phyloP scores from a whole-genome alignment of 176 grass and related monocot species.

The Miscanthus lutarioriparius region DNA sequence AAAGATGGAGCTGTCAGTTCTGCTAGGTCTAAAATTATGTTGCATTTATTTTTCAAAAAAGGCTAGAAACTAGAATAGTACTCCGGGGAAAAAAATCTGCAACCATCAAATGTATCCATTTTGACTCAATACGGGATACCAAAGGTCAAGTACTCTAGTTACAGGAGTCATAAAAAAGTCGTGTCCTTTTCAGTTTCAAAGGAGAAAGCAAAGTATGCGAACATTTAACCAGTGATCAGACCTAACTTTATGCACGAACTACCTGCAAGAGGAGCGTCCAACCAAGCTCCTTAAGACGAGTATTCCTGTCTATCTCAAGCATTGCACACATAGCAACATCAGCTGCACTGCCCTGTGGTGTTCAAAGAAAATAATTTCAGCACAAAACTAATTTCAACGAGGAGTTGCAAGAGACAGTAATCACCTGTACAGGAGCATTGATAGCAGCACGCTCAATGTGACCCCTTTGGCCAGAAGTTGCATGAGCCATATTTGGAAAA shows the following conservation, averaged over 20 bases:
- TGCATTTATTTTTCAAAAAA: not conserved
- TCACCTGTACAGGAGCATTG: constrained; percentile 97
- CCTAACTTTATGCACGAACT: constrained; percentile 23
- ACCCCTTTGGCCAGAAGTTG: constrained; percentile 52
- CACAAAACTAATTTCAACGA: not conserved
- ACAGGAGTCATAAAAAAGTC: not conserved
- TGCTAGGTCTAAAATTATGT: not conserved
- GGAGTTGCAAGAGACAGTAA: constrained; percentile 22
- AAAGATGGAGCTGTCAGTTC: constrained; percentile 32
- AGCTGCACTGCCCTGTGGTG: constrained; percentile 88
- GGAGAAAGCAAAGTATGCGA: not conserved
- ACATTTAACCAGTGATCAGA: not conserved
- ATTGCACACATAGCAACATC: constrained; percentile 99
- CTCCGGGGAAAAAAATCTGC: not conserved
- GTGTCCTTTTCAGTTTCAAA: not conserved
- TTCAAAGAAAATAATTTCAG: constrained; percentile 29
- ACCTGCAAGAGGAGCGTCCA: constrained; percentile 94
- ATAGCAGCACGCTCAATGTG: constrained; percentile 96
- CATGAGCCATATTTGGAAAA: constrained; percentile 61
- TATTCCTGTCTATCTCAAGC: constrained; percentile 84
- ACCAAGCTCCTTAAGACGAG: constrained; percentile 78
- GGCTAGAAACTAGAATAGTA: not conserved
- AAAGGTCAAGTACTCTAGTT: not conserved
- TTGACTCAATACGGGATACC: not conserved
- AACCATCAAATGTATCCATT: not conserved